A percentile compares a stretch with the other conserved stretches of the same genome.
Evolutionary conservation across 441 rosid genomes (phyloP).

Genomic region (Jatropha multifida): DNA sequence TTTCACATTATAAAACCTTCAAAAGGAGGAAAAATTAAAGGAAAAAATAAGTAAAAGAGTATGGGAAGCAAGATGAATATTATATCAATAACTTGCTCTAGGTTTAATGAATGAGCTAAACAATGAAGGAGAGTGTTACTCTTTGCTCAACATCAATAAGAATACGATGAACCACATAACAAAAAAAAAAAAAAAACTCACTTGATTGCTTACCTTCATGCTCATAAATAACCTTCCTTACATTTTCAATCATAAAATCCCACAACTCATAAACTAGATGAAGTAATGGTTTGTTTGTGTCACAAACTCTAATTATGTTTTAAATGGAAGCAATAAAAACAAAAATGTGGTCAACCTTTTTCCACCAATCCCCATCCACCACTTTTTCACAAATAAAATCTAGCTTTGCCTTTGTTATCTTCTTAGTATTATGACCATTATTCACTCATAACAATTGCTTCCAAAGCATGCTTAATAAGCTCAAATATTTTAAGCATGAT

Average conservation of each 20-base stretch:
- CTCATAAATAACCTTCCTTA: neutral
- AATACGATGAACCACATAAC: neutral
- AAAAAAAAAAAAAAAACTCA: neutral
- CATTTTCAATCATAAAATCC: neutral
- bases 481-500: too few species aligned
- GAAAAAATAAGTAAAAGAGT: too few species aligned
- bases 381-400: neutral
- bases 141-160: neutral
- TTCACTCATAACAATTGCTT: neutral
- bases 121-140: neutral
- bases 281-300: neutral
- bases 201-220: neutral
- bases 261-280: conserved; percentile 4
- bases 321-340: neutral
- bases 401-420: neutral
- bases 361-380: neutral
- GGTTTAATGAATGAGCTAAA: neutral
- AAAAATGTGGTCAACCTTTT: neutral
- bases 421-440: neutral
- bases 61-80: too few species aligned
- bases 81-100: neutral
- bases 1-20: neutral
- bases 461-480: neutral
- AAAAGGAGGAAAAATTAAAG: too few species aligned
- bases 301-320: neutral